phyloP scores from a whole-genome alignment of 257 asterid genomes.

The Echites panduratus region DNA sequence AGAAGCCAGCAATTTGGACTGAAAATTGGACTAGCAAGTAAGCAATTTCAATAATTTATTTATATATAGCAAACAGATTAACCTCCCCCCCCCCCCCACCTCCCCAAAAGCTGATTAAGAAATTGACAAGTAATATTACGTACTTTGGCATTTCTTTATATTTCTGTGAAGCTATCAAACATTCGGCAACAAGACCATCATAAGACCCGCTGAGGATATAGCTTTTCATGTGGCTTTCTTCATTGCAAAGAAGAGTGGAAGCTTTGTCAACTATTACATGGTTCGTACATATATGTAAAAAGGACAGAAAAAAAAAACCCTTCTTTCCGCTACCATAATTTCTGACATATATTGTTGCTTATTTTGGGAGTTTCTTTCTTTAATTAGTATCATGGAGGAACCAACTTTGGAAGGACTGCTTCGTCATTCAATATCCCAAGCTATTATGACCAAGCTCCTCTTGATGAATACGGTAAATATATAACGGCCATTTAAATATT shows the following conservation, averaged over 20 bases:
- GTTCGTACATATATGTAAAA: conserved; percentile 25
- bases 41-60: conserved; percentile 24
- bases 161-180: conserved; percentile 48
- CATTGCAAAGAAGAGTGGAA: conserved; percentile 72
- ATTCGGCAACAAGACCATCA: conserved; percentile 48
- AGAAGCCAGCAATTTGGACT: conserved; percentile 90
- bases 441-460: conserved; percentile 87
- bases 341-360: not conserved
- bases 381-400: conserved; percentile 71
- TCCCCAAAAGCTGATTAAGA: no score
- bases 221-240: conserved; percentile 72
- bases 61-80: no score
- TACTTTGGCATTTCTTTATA: not conserved
- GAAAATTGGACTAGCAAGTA: conserved; percentile 96
- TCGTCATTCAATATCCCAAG: conserved; percentile 70
- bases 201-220: conserved; percentile 53
- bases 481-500: not conserved
- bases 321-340: no score
- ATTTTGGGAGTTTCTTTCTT: not conserved
- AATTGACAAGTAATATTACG: not conserved
- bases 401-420: conserved; percentile 67
- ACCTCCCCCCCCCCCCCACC: no score
- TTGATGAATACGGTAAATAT: conserved; percentile 60
- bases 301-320: no score
- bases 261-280: conserved; percentile 89